Evolutionary conservation across 139 green algal species (phyloP).

Genomic region (Tetradesmus lagerheimii): DNA sequence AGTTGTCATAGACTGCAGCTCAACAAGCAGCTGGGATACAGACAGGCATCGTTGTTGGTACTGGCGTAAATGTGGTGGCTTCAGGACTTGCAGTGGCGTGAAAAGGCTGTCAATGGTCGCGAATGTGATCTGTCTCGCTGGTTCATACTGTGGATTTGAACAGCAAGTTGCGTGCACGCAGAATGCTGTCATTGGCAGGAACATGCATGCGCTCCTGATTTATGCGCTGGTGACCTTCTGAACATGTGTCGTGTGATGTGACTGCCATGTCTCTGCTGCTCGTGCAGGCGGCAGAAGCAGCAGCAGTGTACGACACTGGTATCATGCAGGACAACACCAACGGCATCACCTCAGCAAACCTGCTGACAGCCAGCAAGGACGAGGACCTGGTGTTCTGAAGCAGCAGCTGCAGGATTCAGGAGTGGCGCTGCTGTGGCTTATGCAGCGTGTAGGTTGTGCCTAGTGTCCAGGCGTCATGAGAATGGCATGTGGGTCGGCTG

Average conservation of each 20-base stretch:
- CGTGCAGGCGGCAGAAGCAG: neutral
- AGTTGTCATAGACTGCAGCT: too few relatives aligned
- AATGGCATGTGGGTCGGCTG: too few relatives aligned
- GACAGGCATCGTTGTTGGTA: too few relatives aligned
- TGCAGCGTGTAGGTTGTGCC: neutral
- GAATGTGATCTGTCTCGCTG: too few relatives aligned
- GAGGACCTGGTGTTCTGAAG: constrained; percentile 62
- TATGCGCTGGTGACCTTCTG: too few relatives aligned
- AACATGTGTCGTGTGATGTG: neutral
- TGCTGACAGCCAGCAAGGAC: constrained; percentile 50
- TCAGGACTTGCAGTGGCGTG: too few relatives aligned
- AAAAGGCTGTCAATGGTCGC: too few relatives aligned
- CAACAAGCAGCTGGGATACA: too few relatives aligned
- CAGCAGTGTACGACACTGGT: neutral
- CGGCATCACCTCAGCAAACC: constrained; percentile 16
- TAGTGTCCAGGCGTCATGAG: too few relatives aligned
- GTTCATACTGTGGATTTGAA: neutral
- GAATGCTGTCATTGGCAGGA: neutral
- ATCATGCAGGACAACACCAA: constrained; percentile 32
- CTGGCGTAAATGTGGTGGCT: too few relatives aligned
- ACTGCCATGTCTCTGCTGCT: constrained; percentile 22
- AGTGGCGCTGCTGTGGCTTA: neutral
- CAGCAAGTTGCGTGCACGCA: neutral
- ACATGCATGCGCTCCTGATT: neutral
- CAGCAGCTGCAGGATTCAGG: neutral